Base-by-base conservation (phyloP, 1,284 basidiomycete species). In the Ceratobasidium papillatum region DNA sequence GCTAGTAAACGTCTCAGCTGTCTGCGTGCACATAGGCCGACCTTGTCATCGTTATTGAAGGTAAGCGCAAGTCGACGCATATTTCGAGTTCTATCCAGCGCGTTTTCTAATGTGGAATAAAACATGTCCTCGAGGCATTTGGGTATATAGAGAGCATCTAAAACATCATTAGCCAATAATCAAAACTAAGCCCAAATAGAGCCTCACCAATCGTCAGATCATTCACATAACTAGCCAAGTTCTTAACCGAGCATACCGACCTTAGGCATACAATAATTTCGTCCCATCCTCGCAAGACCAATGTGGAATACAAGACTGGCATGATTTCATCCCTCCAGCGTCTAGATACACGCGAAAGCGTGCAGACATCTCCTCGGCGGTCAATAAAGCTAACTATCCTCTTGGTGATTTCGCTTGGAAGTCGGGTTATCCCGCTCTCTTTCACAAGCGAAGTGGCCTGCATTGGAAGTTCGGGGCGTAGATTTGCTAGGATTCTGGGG, bases 271-370 rank as follows among this genome's bases (percentile, higher is more conserved):
- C 45, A 30, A 73, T n/a, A 27, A 73, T 36, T 47, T 73, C 58
- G 34, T 73, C 71, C 71, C 71, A 73, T 1, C 71, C 71, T 63
- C 71, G 71, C 32, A 73, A 41, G 41, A 52, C 34, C 5, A 73
- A 27, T 7, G 34, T 52, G n/a, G 71, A 73, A n/a, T 73, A 73
- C 25, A 73, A 52, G 2, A 32, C 32, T 45, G 58, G 59, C 14
- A 63, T 59, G 22, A 45, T 62, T 27, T 73, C 71, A 2, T 41
- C 47, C 5, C 71, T 59, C 71, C 71, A 73, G 2, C 58, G 11
- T 63, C 52, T 73, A 17, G 71, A 73, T 19, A 73, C 71, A n/a
- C 54, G 32, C n/a, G 71, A 62, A 14, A 73, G 49, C 12, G 47
- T 59, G n/a, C 58, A 59, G 11, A 73, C 19, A 38, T 73, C 71